phyloP scores from a whole-genome alignment of 2,329 filamentous ascomycete genomes.

The Aspergillus sergii region DNA sequence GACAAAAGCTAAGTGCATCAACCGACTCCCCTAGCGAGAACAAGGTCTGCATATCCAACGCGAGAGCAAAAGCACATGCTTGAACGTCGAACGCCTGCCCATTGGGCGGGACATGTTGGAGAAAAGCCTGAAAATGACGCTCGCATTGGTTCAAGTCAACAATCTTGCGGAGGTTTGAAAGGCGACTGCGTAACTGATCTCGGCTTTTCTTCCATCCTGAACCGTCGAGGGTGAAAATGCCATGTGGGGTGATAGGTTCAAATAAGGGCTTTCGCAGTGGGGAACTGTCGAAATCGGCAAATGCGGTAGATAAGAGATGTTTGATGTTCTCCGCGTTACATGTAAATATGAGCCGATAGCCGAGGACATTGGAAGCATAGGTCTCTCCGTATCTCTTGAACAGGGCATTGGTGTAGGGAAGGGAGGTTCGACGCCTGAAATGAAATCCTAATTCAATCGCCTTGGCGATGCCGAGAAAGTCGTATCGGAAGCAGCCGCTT shows the following conservation, averaged over 20 bases:
- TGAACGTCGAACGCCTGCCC: conserved; percentile 7
- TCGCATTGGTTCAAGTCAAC: conserved; percentile 9
- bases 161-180: conserved; percentile 8
- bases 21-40: conserved; percentile 11
- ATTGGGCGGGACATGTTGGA: conserved; percentile 4
- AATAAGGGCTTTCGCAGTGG: conserved; percentile 13
- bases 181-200: conserved; percentile 1
- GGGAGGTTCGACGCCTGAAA: conserved; percentile 4
- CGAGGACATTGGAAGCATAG: conserved; percentile 12
- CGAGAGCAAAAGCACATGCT: neutral
- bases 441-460: neutral
- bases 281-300: conserved; percentile 16
- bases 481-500: neutral
- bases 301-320: conserved; percentile 11
- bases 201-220: conserved; percentile 12
- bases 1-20: neutral
- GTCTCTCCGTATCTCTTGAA: conserved; percentile 14
- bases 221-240: conserved; percentile 17
- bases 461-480: conserved; percentile 7
- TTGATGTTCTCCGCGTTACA: conserved; percentile 13
- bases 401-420: conserved; percentile 9
- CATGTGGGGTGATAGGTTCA: conserved; percentile 16
- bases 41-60: conserved; percentile 10
- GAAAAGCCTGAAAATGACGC: conserved; percentile 11
- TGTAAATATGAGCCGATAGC: conserved; percentile 15